Conservation (phyloP, 306 rosid species). For the Inga leiocalycina region DNA sequence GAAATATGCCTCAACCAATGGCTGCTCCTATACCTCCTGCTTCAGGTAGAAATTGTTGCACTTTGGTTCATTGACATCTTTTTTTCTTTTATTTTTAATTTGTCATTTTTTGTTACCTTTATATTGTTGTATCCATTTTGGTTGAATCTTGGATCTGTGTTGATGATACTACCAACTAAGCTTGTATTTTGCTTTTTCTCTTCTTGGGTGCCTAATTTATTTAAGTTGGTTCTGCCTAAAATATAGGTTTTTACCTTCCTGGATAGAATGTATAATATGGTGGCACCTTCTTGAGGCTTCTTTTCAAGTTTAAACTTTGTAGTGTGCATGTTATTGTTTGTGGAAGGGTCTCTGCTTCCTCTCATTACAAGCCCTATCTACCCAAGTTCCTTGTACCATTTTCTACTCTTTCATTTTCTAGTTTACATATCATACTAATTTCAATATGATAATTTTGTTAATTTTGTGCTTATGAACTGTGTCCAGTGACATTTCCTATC, state of each 20-base stretch:
- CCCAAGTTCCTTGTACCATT: not conserved
- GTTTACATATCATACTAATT: not conserved
- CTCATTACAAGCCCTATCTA: not conserved
- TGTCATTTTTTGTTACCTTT: conserved; percentile 15
- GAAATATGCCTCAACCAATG: conserved; percentile 66
- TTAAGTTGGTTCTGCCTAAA: conserved; percentile 13
- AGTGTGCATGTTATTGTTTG: conserved; percentile 1
- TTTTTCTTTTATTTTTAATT: conserved; percentile 22
- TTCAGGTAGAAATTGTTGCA: conserved; percentile 57
- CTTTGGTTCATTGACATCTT: conserved; percentile 18
- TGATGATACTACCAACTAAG: conserved; percentile 15
- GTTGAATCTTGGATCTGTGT: not conserved
- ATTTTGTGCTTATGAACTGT: not conserved
- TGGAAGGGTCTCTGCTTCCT: conserved; percentile 13
- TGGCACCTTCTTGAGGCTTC: conserved; percentile 11
- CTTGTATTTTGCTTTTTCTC: not conserved
- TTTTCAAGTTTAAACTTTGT: conserved; percentile 13
- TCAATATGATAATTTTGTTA: not conserved
- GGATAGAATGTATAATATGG: not conserved
- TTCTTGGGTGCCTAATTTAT: conserved; percentile 3
- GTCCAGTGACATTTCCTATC: not conserved
- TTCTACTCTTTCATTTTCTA: not conserved
- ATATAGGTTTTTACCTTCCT: conserved; percentile 6
- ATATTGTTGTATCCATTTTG: conserved; percentile 14
- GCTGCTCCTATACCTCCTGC: conserved; percentile 68